phyloP scores from a whole-genome alignment of 257 asterid genomes.

The Ligustrum vulgare region DNA sequence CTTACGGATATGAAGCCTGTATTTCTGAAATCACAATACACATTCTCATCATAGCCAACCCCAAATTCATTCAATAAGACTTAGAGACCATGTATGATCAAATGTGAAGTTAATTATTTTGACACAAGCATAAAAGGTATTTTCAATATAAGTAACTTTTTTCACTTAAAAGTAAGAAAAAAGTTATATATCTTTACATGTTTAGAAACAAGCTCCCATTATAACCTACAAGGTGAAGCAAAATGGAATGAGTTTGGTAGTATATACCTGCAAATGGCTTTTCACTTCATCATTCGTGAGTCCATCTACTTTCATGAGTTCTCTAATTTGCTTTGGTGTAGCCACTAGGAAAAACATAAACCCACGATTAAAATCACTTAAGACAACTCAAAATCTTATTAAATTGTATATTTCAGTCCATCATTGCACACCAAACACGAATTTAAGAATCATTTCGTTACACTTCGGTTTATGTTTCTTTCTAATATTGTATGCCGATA shows the following conservation, averaged over 20 bases:
- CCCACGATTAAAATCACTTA: not conserved
- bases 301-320: constrained; percentile 47
- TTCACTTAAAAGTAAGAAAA: not conserved
- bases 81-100: not conserved
- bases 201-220: not conserved
- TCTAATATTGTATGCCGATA: not conserved
- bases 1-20: constrained; percentile 56
- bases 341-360: constrained; percentile 29
- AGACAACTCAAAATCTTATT: not conserved
- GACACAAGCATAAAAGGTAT: not conserved
- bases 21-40: constrained; percentile 42
- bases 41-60: not conserved
- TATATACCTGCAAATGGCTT: constrained; percentile 53
- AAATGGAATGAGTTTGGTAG: not conserved
- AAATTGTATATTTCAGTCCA: not conserved
- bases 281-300: constrained; percentile 56
- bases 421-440: not conserved
- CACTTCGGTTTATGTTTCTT: not conserved
- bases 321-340: constrained; percentile 50
- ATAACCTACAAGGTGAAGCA: not conserved
- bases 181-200: not conserved
- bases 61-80: not conserved
- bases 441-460: not conserved
- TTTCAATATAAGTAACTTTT: not conserved
- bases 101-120: not conserved